Percentiles rank a stretch among this genome's conserved stretches.
Conservation (phyloP, 768 basidiomycete species). For the Calocybe indica region DNA sequence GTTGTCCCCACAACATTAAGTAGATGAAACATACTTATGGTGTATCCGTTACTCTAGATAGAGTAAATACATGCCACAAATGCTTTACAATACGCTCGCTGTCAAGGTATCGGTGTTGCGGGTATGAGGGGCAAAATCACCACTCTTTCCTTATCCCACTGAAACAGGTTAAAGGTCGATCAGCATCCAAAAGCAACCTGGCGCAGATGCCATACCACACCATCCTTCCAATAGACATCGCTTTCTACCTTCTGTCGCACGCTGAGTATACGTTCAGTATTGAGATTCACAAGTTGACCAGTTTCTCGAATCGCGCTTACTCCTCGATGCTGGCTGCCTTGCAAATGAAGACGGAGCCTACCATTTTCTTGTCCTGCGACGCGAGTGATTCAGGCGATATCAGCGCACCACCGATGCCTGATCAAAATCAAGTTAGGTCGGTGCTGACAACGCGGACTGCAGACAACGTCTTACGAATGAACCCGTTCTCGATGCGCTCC, state of each 20-base stretch:
- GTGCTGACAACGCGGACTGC: too few species aligned
- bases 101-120: conserved; percentile 30
- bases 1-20: too few species aligned
- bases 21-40: too few species aligned
- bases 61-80: neutral
- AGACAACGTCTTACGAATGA: conserved; percentile 38
- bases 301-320: conserved; percentile 14
- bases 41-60: too few species aligned
- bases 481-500: conserved; percentile 31
- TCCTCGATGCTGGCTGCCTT: conserved; percentile 50
- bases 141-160: conserved; percentile 58
- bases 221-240: conserved; percentile 36
- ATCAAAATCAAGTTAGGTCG: neutral
- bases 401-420: conserved; percentile 55
- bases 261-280: conserved; percentile 10
- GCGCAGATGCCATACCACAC: conserved; percentile 26
- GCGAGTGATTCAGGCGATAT: conserved; percentile 53
- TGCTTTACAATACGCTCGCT: conserved; percentile 44
- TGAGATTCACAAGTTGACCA: neutral
- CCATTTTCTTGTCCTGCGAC: conserved; percentile 46
- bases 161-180: neutral
- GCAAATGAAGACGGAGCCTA: conserved; percentile 53
- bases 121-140: conserved; percentile 40
- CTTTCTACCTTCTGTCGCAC: conserved; percentile 32
- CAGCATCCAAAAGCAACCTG: neutral